These are phyloP conservation scores for Suhomyces vadensis DNA, from an alignment of 805 yeast genomes.

Conservation along the genomic window DNA sequence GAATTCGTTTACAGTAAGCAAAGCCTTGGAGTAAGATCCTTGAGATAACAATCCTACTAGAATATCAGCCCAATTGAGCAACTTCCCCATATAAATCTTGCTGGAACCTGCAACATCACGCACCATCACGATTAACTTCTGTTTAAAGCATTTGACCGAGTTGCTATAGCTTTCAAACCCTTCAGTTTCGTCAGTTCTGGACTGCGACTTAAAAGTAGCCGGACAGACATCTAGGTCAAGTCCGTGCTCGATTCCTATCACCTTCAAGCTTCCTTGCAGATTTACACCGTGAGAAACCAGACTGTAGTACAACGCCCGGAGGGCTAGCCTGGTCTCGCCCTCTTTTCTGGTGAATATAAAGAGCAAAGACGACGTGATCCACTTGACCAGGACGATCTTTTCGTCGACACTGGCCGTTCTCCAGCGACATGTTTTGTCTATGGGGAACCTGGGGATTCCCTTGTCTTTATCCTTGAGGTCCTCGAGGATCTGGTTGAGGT, in stretches of 20 bases:
- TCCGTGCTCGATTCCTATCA: background rate
- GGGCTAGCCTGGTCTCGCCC: background rate
- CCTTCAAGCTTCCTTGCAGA: background rate
- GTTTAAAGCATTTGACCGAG: conserved; percentile 24
- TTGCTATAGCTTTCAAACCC: conserved; percentile 11
- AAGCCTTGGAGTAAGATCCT: conserved; percentile 55
- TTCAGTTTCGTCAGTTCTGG: background rate
- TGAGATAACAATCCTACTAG: conserved; percentile 48
- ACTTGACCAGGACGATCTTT: conserved; percentile 51
- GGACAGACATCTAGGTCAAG: background rate
- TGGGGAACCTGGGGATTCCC: conserved; percentile 29
- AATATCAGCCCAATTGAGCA: conserved; percentile 70
- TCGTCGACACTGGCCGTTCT: conserved; percentile 10
- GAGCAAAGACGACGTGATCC: conserved; percentile 44
- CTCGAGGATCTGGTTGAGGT: conserved; percentile 25
- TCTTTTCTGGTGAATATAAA: conserved; percentile 20
- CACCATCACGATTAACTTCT: conserved; percentile 21
- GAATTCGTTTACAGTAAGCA: conserved; percentile 54
- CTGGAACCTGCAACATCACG: conserved; percentile 20
- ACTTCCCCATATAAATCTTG: conserved; percentile 56
- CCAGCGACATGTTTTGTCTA: conserved; percentile 28
- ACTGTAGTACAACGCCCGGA: background rate
- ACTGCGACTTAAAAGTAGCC: background rate
- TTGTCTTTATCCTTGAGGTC: conserved; percentile 42
- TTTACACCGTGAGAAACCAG: background rate